These are phyloP conservation scores for Magnaporthales sp. DNA, from an alignment of 2,329 filamentous ascomycete genomes.

Conservation along the genomic window DNA sequence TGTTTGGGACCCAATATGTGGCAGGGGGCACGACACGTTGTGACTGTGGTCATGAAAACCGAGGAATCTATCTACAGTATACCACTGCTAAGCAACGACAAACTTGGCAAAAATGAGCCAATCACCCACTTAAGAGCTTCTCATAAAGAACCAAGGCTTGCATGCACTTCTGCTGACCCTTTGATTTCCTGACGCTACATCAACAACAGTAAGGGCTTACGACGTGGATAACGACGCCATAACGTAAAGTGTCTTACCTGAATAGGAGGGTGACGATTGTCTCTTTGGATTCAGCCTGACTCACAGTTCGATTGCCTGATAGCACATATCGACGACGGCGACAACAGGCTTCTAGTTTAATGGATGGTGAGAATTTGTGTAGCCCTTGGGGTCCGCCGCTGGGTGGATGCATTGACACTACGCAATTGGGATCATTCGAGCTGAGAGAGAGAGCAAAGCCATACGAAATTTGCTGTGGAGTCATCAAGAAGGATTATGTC, in stretches of 20 bases:
- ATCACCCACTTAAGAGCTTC: too few relatives aligned
- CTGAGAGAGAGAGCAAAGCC: background rate
- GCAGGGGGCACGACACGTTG: background rate
- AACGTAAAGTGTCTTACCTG: too few relatives aligned
- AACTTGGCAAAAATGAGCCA: too few relatives aligned
- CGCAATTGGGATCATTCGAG: background rate
- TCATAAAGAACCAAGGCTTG: too few relatives aligned
- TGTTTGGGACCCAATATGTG: background rate
- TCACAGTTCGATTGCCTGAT: background rate
- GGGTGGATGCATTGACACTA: background rate
- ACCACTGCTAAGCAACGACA: too few relatives aligned
- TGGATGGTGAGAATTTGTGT: background rate
- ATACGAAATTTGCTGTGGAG: background rate
- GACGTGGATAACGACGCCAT: too few relatives aligned
- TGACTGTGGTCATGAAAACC: background rate
- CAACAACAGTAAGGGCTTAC: too few relatives aligned
- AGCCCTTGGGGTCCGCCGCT: background rate
- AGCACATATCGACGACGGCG: background rate
- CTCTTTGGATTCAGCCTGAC: background rate
- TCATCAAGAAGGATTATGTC: background rate
- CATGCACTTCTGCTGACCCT: too few relatives aligned
- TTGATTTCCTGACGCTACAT: too few relatives aligned
- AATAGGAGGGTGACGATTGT: background rate
- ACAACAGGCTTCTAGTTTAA: background rate
- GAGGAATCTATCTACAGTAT: too few relatives aligned